These are phyloP conservation scores for Dryas octopetala DNA, from an alignment of 306 rosid species.

Conservation along the genomic window DNA sequence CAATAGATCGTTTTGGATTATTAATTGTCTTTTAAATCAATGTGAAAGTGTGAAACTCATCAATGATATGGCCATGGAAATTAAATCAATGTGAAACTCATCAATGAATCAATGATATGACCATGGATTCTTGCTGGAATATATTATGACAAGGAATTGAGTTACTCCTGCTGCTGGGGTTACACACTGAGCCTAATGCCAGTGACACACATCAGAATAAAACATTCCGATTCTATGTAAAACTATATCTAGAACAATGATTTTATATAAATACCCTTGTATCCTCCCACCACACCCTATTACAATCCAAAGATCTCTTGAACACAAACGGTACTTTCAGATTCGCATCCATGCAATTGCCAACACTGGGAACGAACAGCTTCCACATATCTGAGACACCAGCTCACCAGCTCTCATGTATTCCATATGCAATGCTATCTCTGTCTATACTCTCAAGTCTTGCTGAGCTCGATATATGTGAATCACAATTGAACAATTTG, in stretches of 20 bases:
- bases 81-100: too few species aligned
- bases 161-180: neutral
- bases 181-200: neutral
- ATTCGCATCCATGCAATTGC: slow-evolving; percentile 27
- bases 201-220: neutral
- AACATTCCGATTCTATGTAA: neutral
- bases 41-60: too few species aligned
- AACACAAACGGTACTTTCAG: slow-evolving; percentile 19
- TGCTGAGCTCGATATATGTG: slow-evolving; percentile 23
- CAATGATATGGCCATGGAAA: too few species aligned
- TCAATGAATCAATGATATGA: too few species aligned
- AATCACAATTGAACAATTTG: slow-evolving; percentile 18
- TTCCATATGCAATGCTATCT: slow-evolving; percentile 21
- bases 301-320: slow-evolving; percentile 24
- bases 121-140: too few species aligned
- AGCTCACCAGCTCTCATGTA: slow-evolving; percentile 16
- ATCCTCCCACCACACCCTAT: neutral
- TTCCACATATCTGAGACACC: slow-evolving; percentile 30
- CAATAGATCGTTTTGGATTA: too few species aligned
- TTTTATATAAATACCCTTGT: slow-evolving; percentile 5
- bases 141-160: too few species aligned
- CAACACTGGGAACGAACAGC: slow-evolving; percentile 13
- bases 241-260: neutral
- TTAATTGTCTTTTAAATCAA: too few species aligned
- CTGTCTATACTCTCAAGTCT: slow-evolving; percentile 26